Conservation (phyloP, 2,329 filamentous ascomycete genomes). For the Onygenales sp. region DNA sequence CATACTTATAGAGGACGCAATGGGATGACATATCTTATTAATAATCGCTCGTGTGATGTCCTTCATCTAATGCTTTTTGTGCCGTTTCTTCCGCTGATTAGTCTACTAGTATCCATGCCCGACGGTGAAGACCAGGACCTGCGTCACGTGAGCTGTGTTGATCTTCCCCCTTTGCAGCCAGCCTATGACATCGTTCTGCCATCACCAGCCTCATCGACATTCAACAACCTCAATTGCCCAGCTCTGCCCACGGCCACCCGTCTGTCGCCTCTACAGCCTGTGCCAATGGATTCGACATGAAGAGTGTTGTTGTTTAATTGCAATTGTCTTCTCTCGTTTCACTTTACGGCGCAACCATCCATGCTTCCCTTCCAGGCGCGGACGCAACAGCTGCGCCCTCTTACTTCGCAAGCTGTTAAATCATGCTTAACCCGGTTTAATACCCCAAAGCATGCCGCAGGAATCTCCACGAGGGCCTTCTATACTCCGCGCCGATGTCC, state of each 20-base stretch:
- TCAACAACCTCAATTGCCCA: neutral
- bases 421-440: neutral
- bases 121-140: no score
- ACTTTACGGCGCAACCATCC: neutral
- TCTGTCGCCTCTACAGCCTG: neutral
- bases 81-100: no score
- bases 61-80: no score
- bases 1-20: slow-evolving; percentile 1
- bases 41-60: no score
- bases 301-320: neutral
- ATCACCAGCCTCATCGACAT: neutral
- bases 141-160: no score
- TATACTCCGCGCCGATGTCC: slow-evolving; percentile 16
- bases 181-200: no score
- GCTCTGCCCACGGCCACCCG: neutral
- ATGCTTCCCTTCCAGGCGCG: neutral
- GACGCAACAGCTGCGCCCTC: neutral
- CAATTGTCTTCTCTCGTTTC: neutral
- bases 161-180: no score
- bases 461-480: slow-evolving; percentile 8
- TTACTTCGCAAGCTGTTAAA: neutral
- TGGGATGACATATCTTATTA: neutral
- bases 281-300: neutral
- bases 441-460: neutral
- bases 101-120: no score